Evolutionary conservation across 208 protist genomes (phyloP).

Genomic region (Trypanosoma grayi): DNA sequence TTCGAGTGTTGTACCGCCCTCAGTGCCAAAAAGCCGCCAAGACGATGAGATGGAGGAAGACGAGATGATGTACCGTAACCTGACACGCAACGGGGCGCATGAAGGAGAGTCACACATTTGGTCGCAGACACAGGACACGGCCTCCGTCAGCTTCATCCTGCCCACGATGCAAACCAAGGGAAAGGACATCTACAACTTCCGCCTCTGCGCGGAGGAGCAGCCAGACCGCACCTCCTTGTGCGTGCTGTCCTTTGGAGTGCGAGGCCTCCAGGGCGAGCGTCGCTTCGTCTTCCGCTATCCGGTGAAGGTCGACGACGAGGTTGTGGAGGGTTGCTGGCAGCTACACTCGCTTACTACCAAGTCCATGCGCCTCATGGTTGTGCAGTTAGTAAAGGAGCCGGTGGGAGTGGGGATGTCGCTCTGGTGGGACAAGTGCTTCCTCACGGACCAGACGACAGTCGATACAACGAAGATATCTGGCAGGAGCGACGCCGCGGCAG

Average conservation of each 20-base stretch:
- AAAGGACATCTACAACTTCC: conserved; percentile 45
- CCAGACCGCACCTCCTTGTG: conserved; percentile 7
- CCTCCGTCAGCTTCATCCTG: conserved; percentile 61
- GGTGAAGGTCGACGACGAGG: conserved; percentile 53
- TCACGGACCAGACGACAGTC: conserved; percentile 51
- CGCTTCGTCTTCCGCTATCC: conserved; percentile 51
- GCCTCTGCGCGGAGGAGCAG: conserved; percentile 27
- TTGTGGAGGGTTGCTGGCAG: conserved; percentile 77
- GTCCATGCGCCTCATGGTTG: conserved; percentile 50
- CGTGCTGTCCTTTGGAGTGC: conserved; percentile 16
- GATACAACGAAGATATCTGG: conserved; percentile 47
- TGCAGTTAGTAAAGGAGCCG: conserved; percentile 68
- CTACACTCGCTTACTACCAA: conserved; percentile 44
- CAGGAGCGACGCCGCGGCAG: conserved; percentile 24
- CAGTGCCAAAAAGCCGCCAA: background rate
- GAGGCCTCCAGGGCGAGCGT: conserved; percentile 4
- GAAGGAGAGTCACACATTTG: conserved; percentile 64
- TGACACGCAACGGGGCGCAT: conserved; percentile 61
- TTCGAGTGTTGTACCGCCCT: background rate
- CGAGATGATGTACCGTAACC: conserved; percentile 46
- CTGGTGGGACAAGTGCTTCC: conserved; percentile 80
- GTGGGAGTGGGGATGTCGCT: conserved; percentile 55
- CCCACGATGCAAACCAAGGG: conserved; percentile 37
- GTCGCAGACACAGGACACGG: conserved; percentile 66
- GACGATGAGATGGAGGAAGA: conserved; percentile 35